Evolutionary conservation across 768 basidiomycete species (phyloP), one percentile per base, ranked within the genome.

Genomic region (Collybia nuda): DNA sequence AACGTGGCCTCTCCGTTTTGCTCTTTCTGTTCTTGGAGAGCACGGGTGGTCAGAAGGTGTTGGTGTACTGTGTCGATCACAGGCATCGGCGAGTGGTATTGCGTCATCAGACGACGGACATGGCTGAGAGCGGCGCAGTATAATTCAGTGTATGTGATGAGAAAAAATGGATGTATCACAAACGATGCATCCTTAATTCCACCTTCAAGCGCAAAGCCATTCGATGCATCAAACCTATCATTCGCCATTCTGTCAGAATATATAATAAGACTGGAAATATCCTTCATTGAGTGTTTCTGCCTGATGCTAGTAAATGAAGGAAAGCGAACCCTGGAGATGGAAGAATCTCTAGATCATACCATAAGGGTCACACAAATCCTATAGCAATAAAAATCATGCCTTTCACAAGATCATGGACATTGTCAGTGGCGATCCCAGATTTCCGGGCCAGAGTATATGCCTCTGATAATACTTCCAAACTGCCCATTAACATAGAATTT

Each of bases 121-220:
- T 88, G 86, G 22, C 81, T 82, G 32, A 32, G 32, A 11, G 52
- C 11, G 19, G 49, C n/a, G n/a, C n/a, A 38, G 36, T 7, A 28
- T 19, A 18, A 36, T 55, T 36, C n/a, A 54, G 24, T 29, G 46
- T 45, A 11, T 32, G 32, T 9, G 9, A 32, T 32, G 14, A 32
- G 32, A 32, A 32, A 14, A 11, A 11, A 11, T 14, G 9, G 18
- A 43, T 24, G 17, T n/a, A 22, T 1, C 6, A 72, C 78, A 40
- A 60, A 85, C 77, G 79, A 67, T 0, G 90, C 86, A 61, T 94
- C 93, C 60, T 93, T 93, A 60, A 96, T 83, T 15, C 91, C 93
- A n/a, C 89, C 89, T 39, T 90, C 85, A 45, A 94, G 81, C 11
- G 84, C 72, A 64, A 96, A 94, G 11, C 92, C 93, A 14, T 69